Conservation (phyloP, 257 asterid species). For the Penstemon davidsonii region DNA sequence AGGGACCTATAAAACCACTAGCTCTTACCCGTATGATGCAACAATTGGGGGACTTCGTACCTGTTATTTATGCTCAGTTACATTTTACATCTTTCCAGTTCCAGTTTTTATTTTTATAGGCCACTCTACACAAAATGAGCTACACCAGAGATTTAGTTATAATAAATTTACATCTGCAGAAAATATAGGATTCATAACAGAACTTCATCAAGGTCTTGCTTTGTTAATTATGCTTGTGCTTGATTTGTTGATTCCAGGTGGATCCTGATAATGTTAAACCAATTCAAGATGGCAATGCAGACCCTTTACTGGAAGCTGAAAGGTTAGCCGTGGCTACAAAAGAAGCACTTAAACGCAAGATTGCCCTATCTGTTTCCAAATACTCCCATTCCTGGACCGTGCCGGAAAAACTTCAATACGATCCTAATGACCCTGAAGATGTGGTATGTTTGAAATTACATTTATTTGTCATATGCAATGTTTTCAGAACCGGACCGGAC, state of each 20-base stretch:
- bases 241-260: slow-evolving; percentile 56
- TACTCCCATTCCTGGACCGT: slow-evolving; percentile 68
- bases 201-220: neutral
- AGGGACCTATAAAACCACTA: neutral
- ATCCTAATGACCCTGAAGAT: slow-evolving; percentile 92
- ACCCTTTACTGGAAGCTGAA: slow-evolving; percentile 90
- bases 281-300: slow-evolving; percentile 53
- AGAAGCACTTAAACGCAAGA: slow-evolving; percentile 92
- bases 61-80: too few species aligned
- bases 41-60: too few species aligned
- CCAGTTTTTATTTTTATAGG: neutral
- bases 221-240: slow-evolving; percentile 11
- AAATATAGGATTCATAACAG: neutral
- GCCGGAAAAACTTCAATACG: slow-evolving; percentile 85
- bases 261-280: slow-evolving; percentile 88
- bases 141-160: neutral
- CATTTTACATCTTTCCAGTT: neutral
- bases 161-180: neutral
- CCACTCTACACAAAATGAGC: neutral
- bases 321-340: slow-evolving; percentile 86
- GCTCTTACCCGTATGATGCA: neutral
- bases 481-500: too few species aligned
- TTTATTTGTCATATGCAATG: too few species aligned
- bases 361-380: slow-evolving; percentile 77
- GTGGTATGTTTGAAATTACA: slow-evolving; percentile 60